Conservation (phyloP, 208 protist genomes). For the Tritrichomonas musculus region DNA sequence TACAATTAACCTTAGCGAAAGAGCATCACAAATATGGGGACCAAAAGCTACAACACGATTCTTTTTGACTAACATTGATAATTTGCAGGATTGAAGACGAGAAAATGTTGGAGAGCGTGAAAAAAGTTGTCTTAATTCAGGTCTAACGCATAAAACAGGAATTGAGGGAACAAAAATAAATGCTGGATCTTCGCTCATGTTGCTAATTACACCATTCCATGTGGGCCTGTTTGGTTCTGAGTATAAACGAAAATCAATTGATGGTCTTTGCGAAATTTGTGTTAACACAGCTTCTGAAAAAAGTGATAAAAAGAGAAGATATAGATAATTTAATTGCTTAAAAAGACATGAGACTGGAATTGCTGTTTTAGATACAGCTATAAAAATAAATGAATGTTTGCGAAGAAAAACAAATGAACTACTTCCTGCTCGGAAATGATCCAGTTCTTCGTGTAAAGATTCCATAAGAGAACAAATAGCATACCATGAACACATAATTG, state of each 20-base stretch:
- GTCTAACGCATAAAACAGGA: background rate
- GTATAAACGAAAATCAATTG: background rate
- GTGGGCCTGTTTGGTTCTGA: background rate
- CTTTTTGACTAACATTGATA: background rate
- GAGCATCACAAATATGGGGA: background rate
- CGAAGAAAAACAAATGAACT: conserved; percentile 16
- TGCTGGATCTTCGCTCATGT: conserved; percentile 28
- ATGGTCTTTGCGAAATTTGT: background rate
- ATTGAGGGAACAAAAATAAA: conserved; percentile 21
- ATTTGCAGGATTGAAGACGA: background rate
- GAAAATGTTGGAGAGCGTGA: background rate
- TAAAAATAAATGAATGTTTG: background rate
- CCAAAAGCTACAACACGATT: background rate
- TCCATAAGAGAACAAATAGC: conserved; percentile 25
- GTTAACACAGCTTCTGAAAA: background rate
- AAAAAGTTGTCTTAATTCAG: background rate
- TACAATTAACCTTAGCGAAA: background rate
- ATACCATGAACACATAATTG: background rate
- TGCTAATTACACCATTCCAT: conserved; percentile 17
- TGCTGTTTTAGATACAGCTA: background rate
- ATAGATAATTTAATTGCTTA: background rate
- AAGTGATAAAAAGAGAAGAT: conserved; percentile 4
- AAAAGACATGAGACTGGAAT: conserved; percentile 16
- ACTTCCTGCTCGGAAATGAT: conserved; percentile 12
- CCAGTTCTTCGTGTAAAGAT: background rate